Conservation (phyloP, 176 grass and related monocot species). For the Ensete glaucum region DNA sequence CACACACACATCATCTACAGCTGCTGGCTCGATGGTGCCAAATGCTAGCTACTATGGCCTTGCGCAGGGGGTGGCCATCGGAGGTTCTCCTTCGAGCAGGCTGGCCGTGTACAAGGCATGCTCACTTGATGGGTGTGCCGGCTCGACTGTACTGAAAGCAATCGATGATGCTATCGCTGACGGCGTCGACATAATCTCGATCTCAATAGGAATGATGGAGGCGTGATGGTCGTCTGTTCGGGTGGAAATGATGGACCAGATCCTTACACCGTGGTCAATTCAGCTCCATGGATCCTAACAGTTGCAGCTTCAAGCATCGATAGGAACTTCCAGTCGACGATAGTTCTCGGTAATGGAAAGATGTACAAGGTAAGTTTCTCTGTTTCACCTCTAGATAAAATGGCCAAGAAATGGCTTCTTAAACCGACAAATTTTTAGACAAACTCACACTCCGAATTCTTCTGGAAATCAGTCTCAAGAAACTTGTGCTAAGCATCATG, state of each 20-base stretch:
- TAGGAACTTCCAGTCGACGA: constrained; percentile 55
- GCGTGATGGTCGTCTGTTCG: constrained; percentile 88
- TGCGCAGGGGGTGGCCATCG: constrained; percentile 58
- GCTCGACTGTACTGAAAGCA: constrained; percentile 65
- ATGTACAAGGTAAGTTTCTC: constrained; percentile 48
- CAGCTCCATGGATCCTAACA: constrained; percentile 84
- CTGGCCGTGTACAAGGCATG: constrained; percentile 83
- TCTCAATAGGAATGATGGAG: constrained; percentile 84
- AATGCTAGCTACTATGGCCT: constrained; percentile 70
- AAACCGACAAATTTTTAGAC: too few relatives aligned
- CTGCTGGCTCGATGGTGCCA: constrained; percentile 42
- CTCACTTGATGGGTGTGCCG: constrained; percentile 70
- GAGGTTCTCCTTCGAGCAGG: constrained; percentile 58
- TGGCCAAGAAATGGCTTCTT: neutral
- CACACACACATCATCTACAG: constrained; percentile 83
- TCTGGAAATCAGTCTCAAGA: neutral
- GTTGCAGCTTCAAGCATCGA: constrained; percentile 88
- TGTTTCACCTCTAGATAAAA: neutral
- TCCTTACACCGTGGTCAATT: constrained; percentile 78
- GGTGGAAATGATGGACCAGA: constrained; percentile 87
- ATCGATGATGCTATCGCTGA: constrained; percentile 86
- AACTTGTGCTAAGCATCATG: neutral
- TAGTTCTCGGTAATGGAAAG: constrained; percentile 63
- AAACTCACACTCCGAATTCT: too few relatives aligned
- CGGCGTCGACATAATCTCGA: constrained; percentile 78